A percentile compares a stretch with the other conserved stretches of the same genome.
phyloP scores from a whole-genome alignment of 495 filamentous ascomycete genomes.

The Lindgomyces ingoldianus region DNA sequence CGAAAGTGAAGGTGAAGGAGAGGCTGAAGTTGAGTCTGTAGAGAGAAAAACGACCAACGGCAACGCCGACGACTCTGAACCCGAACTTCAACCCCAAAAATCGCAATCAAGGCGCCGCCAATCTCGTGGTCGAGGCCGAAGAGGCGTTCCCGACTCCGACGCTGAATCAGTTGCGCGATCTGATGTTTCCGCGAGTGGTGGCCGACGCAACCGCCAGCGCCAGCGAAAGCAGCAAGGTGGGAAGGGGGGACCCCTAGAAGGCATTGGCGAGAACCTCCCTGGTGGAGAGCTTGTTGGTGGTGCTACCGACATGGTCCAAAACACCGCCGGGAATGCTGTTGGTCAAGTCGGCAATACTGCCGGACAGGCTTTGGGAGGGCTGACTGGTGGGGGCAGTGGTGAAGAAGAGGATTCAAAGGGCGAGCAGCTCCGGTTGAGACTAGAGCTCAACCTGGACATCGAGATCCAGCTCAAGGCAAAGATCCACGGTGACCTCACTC shows the following conservation, averaged over 20 bases:
- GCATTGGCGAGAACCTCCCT: conserved; percentile 45
- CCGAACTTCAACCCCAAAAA: conserved; percentile 39
- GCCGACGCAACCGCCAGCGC: conserved; percentile 45
- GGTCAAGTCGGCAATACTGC: conserved; percentile 43
- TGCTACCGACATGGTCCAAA: conserved; percentile 45
- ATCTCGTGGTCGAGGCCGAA: conserved; percentile 45
- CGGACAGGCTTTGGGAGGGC: conserved; percentile 44
- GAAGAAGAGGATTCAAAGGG: conserved; percentile 42
- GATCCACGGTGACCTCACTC: conserved; percentile 86
- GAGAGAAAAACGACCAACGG: conserved; percentile 34
- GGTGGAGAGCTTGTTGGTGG: conserved; percentile 46
- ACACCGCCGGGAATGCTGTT: conserved; percentile 48
- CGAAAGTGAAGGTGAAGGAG: conserved; percentile 42
- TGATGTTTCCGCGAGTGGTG: conserved; percentile 43
- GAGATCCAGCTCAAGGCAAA: conserved; percentile 89
- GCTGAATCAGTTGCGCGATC: conserved; percentile 44
- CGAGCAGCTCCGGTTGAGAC: conserved; percentile 72
- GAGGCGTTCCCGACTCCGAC: conserved; percentile 37
- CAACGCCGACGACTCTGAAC: conserved; percentile 36
- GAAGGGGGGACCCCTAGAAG: conserved; percentile 39
- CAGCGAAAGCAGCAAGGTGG: conserved; percentile 40
- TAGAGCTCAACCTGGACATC: conserved; percentile 86
- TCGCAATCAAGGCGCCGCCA: conserved; percentile 45
- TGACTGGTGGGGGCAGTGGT: conserved; percentile 40
- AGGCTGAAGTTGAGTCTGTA: conserved; percentile 36